Conservation (phyloP, 2,329 filamentous ascomycete genomes). For the Colletotrichum magnum region DNA sequence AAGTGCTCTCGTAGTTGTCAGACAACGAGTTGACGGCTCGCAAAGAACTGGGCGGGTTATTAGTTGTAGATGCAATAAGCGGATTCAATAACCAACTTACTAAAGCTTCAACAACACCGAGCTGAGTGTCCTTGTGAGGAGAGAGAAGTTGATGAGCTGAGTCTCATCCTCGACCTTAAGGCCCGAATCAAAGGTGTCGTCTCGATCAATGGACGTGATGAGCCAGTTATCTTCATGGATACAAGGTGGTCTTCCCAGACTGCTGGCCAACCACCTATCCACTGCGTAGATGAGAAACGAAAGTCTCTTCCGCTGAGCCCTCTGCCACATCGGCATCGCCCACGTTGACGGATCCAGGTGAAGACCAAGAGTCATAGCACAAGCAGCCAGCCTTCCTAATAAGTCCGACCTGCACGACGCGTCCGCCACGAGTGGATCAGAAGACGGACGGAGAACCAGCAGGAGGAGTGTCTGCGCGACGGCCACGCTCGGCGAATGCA, state of each 20-base stretch:
- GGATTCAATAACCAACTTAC: neutral
- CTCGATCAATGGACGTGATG: neutral
- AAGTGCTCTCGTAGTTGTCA: neutral
- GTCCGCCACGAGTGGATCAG: conserved; percentile 42
- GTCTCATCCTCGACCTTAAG: conserved; percentile 5
- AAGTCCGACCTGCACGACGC: conserved; percentile 39
- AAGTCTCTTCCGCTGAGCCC: conserved; percentile 36
- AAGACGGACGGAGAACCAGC: conserved; percentile 32
- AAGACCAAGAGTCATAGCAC: conserved; percentile 41
- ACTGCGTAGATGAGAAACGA: conserved; percentile 40
- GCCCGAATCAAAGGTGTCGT: conserved; percentile 9
- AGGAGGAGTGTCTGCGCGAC: conserved; percentile 21
- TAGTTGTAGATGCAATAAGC: neutral
- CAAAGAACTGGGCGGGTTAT: neutral
- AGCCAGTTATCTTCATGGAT: conserved; percentile 26
- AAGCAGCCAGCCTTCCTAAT: conserved; percentile 36
- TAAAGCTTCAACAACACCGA: neutral
- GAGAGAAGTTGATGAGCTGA: neutral
- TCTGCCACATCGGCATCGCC: conserved; percentile 38
- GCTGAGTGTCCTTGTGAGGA: neutral
- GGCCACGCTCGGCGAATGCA: conserved; percentile 40
- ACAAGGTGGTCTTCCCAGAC: conserved; percentile 39
- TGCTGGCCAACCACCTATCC: conserved; percentile 42
- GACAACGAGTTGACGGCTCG: neutral
- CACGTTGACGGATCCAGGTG: conserved; percentile 40